Conservation (phyloP, 163 green algal species). For the Scenedesmus sp. region DNA sequence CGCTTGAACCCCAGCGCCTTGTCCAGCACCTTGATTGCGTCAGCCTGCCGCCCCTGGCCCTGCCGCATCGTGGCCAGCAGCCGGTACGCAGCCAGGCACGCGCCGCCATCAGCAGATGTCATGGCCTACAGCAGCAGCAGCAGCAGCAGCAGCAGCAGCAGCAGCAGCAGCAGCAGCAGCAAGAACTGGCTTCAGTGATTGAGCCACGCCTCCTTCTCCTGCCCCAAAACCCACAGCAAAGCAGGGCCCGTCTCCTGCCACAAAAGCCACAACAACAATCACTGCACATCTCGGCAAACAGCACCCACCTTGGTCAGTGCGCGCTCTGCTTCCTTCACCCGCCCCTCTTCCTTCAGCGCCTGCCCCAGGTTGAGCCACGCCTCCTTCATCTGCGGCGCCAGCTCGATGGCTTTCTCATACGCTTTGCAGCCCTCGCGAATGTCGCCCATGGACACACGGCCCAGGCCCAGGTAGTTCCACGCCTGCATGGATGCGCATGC, state of each 20-base stretch:
- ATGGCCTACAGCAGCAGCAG: slow-evolving; percentile 33
- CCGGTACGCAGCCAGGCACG: slow-evolving; percentile 51
- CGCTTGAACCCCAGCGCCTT: slow-evolving; percentile 67
- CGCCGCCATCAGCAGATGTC: slow-evolving; percentile 31
- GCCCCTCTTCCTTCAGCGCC: slow-evolving; percentile 83
- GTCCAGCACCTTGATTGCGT: slow-evolving; percentile 75
- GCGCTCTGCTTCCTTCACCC: slow-evolving; percentile 72
- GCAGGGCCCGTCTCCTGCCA: not conserved
- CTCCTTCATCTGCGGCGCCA: slow-evolving; percentile 77
- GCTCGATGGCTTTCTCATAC: slow-evolving; percentile 77
- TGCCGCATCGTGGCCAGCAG: slow-evolving; percentile 79
- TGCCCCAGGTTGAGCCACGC: slow-evolving; percentile 87
- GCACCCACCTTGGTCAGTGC: slow-evolving; percentile 60
- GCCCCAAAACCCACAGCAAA: not conserved
- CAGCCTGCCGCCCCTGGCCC: slow-evolving; percentile 77
- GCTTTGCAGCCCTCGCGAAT: slow-evolving; percentile 77
- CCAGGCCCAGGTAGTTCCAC: slow-evolving; percentile 81
- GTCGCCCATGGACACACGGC: slow-evolving; percentile 80
- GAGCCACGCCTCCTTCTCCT: slow-evolving; percentile 75
- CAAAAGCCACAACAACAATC: not conserved
- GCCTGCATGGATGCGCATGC: slow-evolving; percentile 37
- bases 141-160: not conserved
- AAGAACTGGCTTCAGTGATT: slow-evolving; percentile 53
- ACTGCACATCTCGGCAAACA: not conserved
- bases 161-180: not conserved